Evolutionary conservation across 495 filamentous ascomycete species (phyloP).

Genomic region (Coniosporium apollinis): DNA sequence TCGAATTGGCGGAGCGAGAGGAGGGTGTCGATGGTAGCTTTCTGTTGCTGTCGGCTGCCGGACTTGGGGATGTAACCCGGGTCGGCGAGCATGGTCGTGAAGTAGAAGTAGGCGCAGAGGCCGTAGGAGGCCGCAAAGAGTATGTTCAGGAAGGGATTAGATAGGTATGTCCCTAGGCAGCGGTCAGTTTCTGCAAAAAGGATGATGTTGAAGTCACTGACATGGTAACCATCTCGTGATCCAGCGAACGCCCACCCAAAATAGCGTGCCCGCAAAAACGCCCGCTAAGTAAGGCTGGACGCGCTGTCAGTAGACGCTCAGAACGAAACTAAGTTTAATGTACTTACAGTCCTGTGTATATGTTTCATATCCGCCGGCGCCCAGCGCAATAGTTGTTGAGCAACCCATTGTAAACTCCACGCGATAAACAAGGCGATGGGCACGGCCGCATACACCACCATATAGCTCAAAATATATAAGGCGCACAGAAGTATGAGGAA

Average conservation of each 20-base stretch:
- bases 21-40: conserved; percentile 70
- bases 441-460: conserved; percentile 57
- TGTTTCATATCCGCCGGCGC: conserved; percentile 73
- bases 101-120: conserved; percentile 71
- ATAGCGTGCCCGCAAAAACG: conserved; percentile 76
- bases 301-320: conserved; percentile 8
- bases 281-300: conserved; percentile 73
- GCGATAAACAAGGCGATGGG: conserved; percentile 48
- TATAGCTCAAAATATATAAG: conserved; percentile 52
- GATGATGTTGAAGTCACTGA: conserved; percentile 25
- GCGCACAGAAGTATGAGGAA: conserved; percentile 54
- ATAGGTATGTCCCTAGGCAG: conserved; percentile 42
- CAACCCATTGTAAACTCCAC: conserved; percentile 63
- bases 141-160: conserved; percentile 55
- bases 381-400: conserved; percentile 57
- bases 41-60: conserved; percentile 71
- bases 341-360: conserved; percentile 67
- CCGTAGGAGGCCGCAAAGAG: conserved; percentile 46
- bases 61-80: conserved; percentile 92
- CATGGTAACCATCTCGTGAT: conserved; percentile 52
- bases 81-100: conserved; percentile 66
- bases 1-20: conserved; percentile 76
- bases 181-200: no score
- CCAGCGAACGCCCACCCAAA: conserved; percentile 69
- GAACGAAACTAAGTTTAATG: neutral